A percentile compares a stretch with the other conserved stretches of the same genome.
These are phyloP conservation scores for Neurospora crassa DNA, from an alignment of 2,329 filamentous ascomycete species.

Conservation along the genomic window DNA sequence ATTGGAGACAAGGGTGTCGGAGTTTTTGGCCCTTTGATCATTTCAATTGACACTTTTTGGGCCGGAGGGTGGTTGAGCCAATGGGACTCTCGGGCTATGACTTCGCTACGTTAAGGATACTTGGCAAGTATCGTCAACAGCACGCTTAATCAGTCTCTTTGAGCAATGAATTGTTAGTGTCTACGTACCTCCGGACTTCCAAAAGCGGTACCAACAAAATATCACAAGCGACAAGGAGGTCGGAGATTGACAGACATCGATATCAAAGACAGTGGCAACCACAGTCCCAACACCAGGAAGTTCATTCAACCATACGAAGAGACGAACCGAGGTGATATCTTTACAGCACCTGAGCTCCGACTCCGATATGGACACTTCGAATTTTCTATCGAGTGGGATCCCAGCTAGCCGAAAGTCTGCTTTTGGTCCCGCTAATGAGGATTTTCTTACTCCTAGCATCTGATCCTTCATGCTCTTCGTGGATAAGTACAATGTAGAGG, in stretches of 20 bases:
- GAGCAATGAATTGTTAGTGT: not conserved
- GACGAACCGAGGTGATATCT: not conserved
- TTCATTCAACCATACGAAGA: not conserved
- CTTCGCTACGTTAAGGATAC: not conserved
- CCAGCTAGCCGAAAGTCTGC: not conserved
- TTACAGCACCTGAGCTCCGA: not conserved
- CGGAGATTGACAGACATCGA: not conserved
- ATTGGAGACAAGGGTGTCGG: not conserved
- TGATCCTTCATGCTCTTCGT: not conserved
- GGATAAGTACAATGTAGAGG: not conserved
- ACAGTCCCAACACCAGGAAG: not conserved
- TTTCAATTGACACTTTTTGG: not conserved
- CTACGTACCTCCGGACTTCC: fast-evolving
- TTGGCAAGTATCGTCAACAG: not conserved
- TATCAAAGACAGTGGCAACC: not conserved
- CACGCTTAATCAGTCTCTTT: too few relatives aligned
- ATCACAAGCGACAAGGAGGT: not conserved
- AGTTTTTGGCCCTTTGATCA: not conserved
- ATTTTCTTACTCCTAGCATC: not conserved
- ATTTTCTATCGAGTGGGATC: not conserved
- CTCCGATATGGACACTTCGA: not conserved
- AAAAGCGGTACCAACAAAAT: not conserved
- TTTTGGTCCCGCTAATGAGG: not conserved
- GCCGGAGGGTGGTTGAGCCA: not conserved
- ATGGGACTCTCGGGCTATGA: not conserved